Evolutionary conservation across 306 rosid species (phyloP), one percentile per base, ranked within the genome.

Genomic region (Chamaecrista fasciculata): DNA sequence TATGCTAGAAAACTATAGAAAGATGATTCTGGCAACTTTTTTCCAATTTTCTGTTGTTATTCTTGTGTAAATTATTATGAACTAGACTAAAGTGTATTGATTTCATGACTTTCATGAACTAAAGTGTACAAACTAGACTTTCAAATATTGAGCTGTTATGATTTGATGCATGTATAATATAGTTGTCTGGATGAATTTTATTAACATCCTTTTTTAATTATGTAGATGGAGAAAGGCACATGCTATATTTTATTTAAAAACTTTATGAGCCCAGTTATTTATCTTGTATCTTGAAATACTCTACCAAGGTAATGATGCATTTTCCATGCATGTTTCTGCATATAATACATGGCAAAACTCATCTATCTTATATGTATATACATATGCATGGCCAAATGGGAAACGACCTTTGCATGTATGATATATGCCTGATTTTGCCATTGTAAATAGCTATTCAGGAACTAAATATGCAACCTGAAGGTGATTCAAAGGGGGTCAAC

Each of bases 161-260:
- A 15, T 21, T 56, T 55, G 5, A 19, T 8, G 44, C 60, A 58
- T 31, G 6, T 56, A 21, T 39, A 16, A 46, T 69, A 63, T 67
- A 20, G 20, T 58, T 44, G 1, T 62, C 37, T 12, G 18, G 40
- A 51, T 29, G 43, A 73, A 57, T 56, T 50, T 67, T 18, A 55
- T 58, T 69, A 23, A 33, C 1, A 26, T 23, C 53, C 14, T 68
- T 74, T 40, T 58, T 63, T 82, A 79, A 42, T 85, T 74, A 39
- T 14, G 44, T 44, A 94, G 98, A 72, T 84, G 80, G 81, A 66
- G 24, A 75, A 77, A 33, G 84, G 81, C 14, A 62, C 76, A 2
- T 68, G 82, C 78, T 88, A 71, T 81, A 79, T 90, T 47, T 78
- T 91, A 77, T 94, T 81, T 66, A 88, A 81, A 79, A 81, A 81